phyloP scores from a whole-genome alignment of 2,329 filamentous ascomycete species.

The Rachicladosporium sp. region DNA sequence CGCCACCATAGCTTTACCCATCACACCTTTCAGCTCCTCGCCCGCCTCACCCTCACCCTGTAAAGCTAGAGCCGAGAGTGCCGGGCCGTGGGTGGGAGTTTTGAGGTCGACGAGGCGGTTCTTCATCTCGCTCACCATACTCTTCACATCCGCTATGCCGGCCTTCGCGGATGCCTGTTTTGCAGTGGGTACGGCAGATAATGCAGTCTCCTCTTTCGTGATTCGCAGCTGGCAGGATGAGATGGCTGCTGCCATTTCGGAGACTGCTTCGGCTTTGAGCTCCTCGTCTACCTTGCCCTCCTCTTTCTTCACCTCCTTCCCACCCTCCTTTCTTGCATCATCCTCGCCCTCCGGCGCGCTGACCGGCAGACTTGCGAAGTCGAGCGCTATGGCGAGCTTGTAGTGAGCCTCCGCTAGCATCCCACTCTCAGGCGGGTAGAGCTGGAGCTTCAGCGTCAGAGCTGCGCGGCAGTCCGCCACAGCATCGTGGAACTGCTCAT shows the following conservation, averaged over 20 bases:
- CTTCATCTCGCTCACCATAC: slow-evolving; percentile 69
- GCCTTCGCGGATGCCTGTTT: slow-evolving; percentile 52
- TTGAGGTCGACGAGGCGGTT: slow-evolving; percentile 60
- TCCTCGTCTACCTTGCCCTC: slow-evolving; percentile 48
- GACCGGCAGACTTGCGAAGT: slow-evolving; percentile 73
- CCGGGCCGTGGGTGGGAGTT: slow-evolving; percentile 41
- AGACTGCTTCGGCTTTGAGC: slow-evolving; percentile 57
- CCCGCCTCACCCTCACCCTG: slow-evolving; percentile 32
- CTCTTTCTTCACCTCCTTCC: slow-evolving; percentile 30
- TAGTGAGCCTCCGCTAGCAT: slow-evolving; percentile 90
- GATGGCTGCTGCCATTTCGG: slow-evolving; percentile 62
- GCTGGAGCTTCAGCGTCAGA: slow-evolving; percentile 62
- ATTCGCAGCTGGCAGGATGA: slow-evolving; percentile 59
- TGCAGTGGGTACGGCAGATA: slow-evolving; percentile 46
- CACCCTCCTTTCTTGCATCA: slow-evolving; percentile 26
- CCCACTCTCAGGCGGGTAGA: slow-evolving; percentile 70
- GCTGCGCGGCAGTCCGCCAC: slow-evolving; percentile 70
- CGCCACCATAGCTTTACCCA: slow-evolving; percentile 48
- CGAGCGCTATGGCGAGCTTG: slow-evolving; percentile 87
- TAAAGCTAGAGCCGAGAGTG: slow-evolving; percentile 41
- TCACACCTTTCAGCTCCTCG: slow-evolving; percentile 45
- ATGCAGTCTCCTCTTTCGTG: slow-evolving; percentile 54
- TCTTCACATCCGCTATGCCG: slow-evolving; percentile 60
- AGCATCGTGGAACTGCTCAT: slow-evolving; percentile 82
- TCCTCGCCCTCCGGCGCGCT: slow-evolving; percentile 39